These are phyloP conservation scores for Alnus glutinosa DNA, from an alignment of 306 rosid genomes.

Conservation along the genomic window DNA sequence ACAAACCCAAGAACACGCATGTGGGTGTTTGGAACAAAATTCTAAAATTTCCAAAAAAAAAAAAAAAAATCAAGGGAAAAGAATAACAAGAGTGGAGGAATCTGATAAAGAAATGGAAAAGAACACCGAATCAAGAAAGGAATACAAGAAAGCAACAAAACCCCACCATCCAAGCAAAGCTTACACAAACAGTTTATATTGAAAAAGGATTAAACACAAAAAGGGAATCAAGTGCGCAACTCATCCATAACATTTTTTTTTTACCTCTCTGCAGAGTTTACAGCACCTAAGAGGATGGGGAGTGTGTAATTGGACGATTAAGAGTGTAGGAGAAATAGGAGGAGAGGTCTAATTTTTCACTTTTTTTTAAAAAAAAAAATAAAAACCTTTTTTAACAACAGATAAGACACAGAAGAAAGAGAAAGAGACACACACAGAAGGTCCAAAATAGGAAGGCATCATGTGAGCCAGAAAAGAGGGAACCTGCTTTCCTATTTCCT, in stretches of 20 bases:
- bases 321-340: not conserved
- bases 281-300: too few relatives aligned
- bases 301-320: not conserved
- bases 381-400: slow-evolving; percentile 6
- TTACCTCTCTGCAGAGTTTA: not conserved
- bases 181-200: slow-evolving; percentile 34
- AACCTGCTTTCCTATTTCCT: slow-evolving; percentile 42
- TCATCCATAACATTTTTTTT: slow-evolving; percentile 4
- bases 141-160: slow-evolving; percentile 50
- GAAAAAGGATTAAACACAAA: slow-evolving; percentile 37
- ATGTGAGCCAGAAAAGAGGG: slow-evolving; percentile 53
- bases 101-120: slow-evolving; percentile 26
- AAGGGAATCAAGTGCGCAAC: slow-evolving; percentile 30
- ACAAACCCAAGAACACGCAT: slow-evolving; percentile 80
- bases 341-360: not conserved
- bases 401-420: slow-evolving; percentile 22
- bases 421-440: slow-evolving; percentile 31
- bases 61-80: slow-evolving; percentile 11
- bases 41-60: slow-evolving; percentile 19
- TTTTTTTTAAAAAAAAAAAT: not conserved
- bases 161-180: slow-evolving; percentile 66
- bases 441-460: slow-evolving; percentile 40
- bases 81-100: slow-evolving; percentile 26
- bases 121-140: slow-evolving; percentile 44
- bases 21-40: slow-evolving; percentile 58